Base-by-base conservation (phyloP, 805 yeast species). In the Myxozyma neglecta region DNA sequence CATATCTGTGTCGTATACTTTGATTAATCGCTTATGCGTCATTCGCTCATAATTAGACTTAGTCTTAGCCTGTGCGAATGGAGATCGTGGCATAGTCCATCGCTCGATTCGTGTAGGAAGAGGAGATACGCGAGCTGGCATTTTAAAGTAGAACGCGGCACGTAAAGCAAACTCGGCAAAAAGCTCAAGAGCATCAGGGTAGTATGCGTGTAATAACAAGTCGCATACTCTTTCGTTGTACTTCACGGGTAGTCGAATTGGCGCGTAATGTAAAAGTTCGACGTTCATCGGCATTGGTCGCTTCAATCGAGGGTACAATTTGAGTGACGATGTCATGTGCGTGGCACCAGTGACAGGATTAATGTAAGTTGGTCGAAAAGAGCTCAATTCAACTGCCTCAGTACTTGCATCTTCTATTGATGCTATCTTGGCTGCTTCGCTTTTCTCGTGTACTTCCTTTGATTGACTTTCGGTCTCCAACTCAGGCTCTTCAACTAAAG, bases 41-140 rank as follows among this genome's bases (percentile, higher is more conserved):
- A 83, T 81, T 78, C 98, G 86, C 78, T 89, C 89, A 76, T 89
- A 94, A 79, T 93, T 94, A 78, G 93, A 96, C 77, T 94, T 94
- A 9, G 94, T 82, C 74, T 91, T 92, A 56, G 97, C 96, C 72
- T 90, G 94, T 20, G 89, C 97, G 74, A 94, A 94, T 1, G 97
- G 97, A 2, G 97, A 86, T 73, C 87, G 84, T 70, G 88, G 91
- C 48, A 94, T 97, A 0, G 99, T 94, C 90, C 97, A 93, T 69
- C 91, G 83, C 75, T 93, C 89, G 69, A 86, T 83, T 72, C 85
- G 87, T 2, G 88, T 85, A 65, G 85, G 87, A 66, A 83, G 74
- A 39, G 79, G 80, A 18, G 93, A 87, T 1, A 91, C 92, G 13
- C 85, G 82, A 39, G 88, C 85, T 16, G 98, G 97, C 68, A 94